Evolutionary conservation across 805 yeast genomes (phyloP), one percentile per base, ranked within the genome.

Genomic region (Kodamaea sagamina): DNA sequence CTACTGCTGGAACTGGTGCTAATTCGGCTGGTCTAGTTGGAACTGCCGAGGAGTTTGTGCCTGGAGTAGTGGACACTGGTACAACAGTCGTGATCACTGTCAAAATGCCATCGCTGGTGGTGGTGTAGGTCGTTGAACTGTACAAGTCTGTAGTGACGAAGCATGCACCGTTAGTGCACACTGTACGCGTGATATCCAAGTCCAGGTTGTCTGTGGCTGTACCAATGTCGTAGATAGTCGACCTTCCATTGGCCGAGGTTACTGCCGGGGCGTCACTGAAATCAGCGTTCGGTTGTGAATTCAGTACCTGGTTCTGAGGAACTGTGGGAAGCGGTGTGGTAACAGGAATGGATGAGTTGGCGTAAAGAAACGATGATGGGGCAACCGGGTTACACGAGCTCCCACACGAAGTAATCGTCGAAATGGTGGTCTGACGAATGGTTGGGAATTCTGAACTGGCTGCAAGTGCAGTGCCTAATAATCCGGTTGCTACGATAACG

Each of bases 41-140:
- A 22, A 27, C 15, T 4, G 27, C 37, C 9, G 10, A n/a, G 12
- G 41, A 3, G 26, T 15, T 6, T 16, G 42, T 21, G n/a, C 22
- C 22, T 29, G 40, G 18, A 18, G 31, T 27, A 3, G 40, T 7
- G 39, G 47, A 13, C 28, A 48, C 53, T 12, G 72, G 73, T 12
- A 60, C 49, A 6, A 47, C 64, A 5, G 68, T 60, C 22, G 68
- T 65, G 34, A 65, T 41, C 7, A 67, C 67, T n/a, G 75, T 69
- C 52, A 63, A 58, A 16, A 63, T 44, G 24, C 75, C 75, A 43
- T 70, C 62, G 6, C 67, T 59, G 5, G 67, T 62, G 29, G 72
- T 54, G 24, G 71, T 66, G 42, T 57, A 61, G 12, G 73, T 67
- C 32, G 71, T 57, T 35, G 45, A 46, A 10, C 60, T 54, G 35